Percentiles rank a stretch among this genome's conserved stretches.
Evolutionary conservation across 768 basidiomycete genomes (phyloP).

Genomic region (Rubroboletus pulcherrimus): DNA sequence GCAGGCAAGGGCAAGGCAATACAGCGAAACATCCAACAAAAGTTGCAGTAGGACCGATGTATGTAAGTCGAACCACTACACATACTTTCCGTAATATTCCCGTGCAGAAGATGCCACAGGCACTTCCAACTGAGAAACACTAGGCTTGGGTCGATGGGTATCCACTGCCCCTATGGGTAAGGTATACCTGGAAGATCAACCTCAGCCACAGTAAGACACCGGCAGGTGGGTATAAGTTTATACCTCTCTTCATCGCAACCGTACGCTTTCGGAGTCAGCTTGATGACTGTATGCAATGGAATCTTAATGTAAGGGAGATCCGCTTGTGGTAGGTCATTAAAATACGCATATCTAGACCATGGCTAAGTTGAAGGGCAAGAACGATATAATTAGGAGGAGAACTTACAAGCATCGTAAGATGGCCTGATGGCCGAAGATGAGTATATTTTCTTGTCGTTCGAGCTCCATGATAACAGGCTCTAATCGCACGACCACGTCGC

Average conservation of each 20-base stretch:
- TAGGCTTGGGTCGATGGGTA: slow-evolving; percentile 73
- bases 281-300: slow-evolving; percentile 95
- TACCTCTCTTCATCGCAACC: slow-evolving; percentile 97
- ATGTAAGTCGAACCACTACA: slow-evolving; percentile 3
- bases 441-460: slow-evolving; percentile 94
- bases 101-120: slow-evolving; percentile 24
- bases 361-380: background rate
- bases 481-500: slow-evolving; percentile 91
- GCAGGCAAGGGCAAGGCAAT: background rate
- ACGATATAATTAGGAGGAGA: background rate
- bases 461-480: slow-evolving; percentile 99
- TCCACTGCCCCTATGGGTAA: slow-evolving; percentile 92
- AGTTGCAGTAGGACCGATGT: background rate
- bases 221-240: slow-evolving; percentile 4
- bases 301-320: slow-evolving; percentile 98
- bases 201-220: background rate
- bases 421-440: slow-evolving; percentile 96
- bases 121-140: slow-evolving; percentile 16
- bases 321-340: slow-evolving; percentile 85
- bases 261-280: slow-evolving; percentile 96
- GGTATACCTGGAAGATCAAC: slow-evolving; percentile 56
- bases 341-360: slow-evolving; percentile 83
- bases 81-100: slow-evolving; percentile 34
- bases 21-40: background rate
- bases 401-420: slow-evolving; percentile 76